phyloP scores from a whole-genome alignment of 768 basidiomycete species.

The Termitomyces titanicus region DNA sequence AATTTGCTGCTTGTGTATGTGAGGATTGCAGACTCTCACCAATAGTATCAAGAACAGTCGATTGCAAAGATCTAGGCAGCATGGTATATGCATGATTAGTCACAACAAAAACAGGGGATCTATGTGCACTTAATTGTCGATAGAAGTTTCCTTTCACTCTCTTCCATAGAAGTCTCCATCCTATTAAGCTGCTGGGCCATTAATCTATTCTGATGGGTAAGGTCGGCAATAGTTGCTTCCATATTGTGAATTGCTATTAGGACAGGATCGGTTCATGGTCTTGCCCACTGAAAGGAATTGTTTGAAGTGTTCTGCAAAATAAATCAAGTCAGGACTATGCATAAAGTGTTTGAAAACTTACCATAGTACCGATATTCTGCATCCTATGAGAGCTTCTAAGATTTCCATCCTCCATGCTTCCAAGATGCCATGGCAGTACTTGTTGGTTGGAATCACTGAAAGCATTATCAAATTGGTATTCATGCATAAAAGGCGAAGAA shows the following conservation, averaged over 20 bases:
- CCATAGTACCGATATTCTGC: background rate
- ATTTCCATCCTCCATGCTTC: background rate
- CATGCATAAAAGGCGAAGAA: background rate
- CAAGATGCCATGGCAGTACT: background rate
- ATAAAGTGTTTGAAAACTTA: background rate
- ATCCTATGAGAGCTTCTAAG: background rate
- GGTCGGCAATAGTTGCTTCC: background rate
- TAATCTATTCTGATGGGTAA: background rate
- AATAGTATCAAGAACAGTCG: background rate
- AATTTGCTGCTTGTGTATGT: background rate
- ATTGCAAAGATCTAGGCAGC: background rate
- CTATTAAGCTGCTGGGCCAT: background rate
- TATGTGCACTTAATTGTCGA: background rate
- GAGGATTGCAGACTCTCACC: background rate
- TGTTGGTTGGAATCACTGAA: background rate
- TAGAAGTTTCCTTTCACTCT: background rate
- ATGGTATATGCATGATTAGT: background rate
- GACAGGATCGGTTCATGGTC: background rate
- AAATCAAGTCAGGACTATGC: background rate
- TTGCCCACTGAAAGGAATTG: background rate
- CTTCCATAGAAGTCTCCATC: background rate
- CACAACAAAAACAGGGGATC: background rate
- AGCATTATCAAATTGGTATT: background rate
- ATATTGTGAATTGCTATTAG: background rate
- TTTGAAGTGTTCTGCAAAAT: background rate